phyloP scores from a whole-genome alignment of 208 protist species.

The Crithidia thermophila region DNA sequence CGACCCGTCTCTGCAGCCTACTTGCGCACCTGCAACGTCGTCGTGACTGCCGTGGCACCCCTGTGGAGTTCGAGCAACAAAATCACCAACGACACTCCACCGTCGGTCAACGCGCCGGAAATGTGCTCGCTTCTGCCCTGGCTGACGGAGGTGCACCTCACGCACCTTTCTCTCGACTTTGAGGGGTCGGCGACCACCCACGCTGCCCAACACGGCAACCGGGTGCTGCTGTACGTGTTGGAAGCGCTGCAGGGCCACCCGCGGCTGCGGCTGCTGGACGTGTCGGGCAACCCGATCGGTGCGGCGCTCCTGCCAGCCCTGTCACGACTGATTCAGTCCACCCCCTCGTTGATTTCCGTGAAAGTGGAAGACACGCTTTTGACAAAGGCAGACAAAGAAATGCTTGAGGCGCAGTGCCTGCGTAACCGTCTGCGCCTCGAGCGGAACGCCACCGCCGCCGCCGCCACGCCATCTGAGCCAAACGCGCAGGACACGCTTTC shows the following conservation, averaged over 20 bases:
- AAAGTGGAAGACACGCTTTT: slow-evolving; percentile 41
- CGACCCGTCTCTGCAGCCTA: neutral
- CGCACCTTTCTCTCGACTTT: slow-evolving; percentile 22
- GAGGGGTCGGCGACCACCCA: neutral
- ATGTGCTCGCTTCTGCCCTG: slow-evolving; percentile 30
- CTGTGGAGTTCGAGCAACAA: slow-evolving; percentile 16
- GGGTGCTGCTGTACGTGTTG: slow-evolving; percentile 36
- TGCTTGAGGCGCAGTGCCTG: slow-evolving; percentile 34
- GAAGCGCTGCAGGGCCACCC: slow-evolving; percentile 45
- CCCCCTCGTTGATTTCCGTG: slow-evolving; percentile 42
- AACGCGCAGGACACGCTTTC: neutral
- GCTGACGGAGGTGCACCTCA: slow-evolving; percentile 13
- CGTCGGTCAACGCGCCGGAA: neutral
- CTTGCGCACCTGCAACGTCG: neutral
- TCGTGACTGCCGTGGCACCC: slow-evolving; percentile 17
- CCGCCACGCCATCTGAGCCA: neutral
- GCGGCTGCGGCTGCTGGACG: slow-evolving; percentile 36
- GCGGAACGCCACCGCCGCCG: neutral
- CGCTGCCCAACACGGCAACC: slow-evolving; percentile 2
- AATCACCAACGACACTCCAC: neutral
- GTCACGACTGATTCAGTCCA: slow-evolving; percentile 39
- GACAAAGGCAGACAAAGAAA: slow-evolving; percentile 21
- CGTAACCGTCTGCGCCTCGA: slow-evolving; percentile 34
- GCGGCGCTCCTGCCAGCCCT: slow-evolving; percentile 45
- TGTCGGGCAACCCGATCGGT: slow-evolving; percentile 57